Evolutionary conservation across 1,284 basidiomycete genomes (phyloP).

Genomic region (Takashimella koratensis): DNA sequence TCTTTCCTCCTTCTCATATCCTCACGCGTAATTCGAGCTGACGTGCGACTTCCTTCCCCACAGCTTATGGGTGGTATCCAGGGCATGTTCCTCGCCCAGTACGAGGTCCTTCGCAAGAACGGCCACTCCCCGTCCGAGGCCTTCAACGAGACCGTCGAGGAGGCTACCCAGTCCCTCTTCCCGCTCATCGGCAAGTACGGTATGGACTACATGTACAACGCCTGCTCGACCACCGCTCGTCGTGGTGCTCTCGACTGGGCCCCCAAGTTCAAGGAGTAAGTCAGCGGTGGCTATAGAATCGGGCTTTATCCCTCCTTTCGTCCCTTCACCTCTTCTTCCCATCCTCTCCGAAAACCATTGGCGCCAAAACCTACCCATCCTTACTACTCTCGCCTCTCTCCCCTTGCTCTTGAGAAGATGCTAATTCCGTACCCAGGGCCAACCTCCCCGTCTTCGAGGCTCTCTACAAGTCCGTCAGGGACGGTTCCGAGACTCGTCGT

Average conservation of each 20-base stretch:
- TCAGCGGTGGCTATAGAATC: too few species aligned
- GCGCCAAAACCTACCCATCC: too few species aligned
- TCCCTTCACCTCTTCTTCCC: neutral
- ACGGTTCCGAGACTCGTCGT: conserved; percentile 96
- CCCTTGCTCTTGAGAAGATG: neutral
- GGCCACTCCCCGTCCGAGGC: conserved; percentile 95
- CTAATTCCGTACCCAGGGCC: conserved; percentile 54
- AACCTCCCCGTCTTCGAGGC: conserved; percentile 89
- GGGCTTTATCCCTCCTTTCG: neutral
- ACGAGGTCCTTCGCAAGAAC: conserved; percentile 97
- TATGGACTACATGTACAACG: conserved; percentile 99
- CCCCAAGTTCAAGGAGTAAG: conserved; percentile 76
- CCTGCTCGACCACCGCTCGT: conserved; percentile 98
- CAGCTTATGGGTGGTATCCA: conserved; percentile 99
- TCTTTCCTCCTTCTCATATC: conserved; percentile 6
- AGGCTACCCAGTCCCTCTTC: conserved; percentile 97
- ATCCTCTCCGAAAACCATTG: too few species aligned
- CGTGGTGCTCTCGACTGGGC: conserved; percentile 99
- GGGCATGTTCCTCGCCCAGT: conserved; percentile 97
- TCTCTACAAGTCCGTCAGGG: conserved; percentile 88
- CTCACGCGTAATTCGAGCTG: too few species aligned
- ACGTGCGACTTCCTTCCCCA: conserved; percentile 6
- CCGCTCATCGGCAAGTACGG: conserved; percentile 93
- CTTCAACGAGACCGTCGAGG: conserved; percentile 99
- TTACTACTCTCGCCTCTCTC: too few species aligned